Evolutionary conservation across 1,284 basidiomycete species (phyloP).

Genomic region (Rhodotorula sp.): DNA sequence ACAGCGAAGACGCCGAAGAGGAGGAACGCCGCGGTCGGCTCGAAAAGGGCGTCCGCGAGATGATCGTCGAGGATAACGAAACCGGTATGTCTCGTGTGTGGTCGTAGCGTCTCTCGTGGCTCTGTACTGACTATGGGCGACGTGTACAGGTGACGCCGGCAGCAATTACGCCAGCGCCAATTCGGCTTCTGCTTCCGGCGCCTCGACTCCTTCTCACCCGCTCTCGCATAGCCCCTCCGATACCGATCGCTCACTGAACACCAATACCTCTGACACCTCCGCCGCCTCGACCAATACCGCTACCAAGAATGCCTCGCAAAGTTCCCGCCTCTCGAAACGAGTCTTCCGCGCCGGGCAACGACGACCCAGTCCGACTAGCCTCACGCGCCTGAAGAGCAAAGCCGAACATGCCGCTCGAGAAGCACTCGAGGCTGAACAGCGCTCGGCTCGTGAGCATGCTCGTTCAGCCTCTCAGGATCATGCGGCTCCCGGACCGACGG

Average conservation of each 20-base stretch:
- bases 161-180: constrained; percentile 3
- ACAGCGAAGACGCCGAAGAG: constrained; percentile 28
- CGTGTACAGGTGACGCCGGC: not conserved
- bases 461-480: not conserved
- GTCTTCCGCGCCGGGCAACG: constrained; percentile 43
- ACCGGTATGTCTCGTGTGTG: constrained; percentile 18
- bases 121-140: not conserved
- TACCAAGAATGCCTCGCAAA: constrained; percentile 9
- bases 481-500: not conserved
- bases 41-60: constrained; percentile 30
- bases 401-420: constrained; percentile 23
- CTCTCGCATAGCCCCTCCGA: constrained; percentile 1
- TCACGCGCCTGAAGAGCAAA: constrained; percentile 31
- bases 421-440: constrained; percentile 23
- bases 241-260: constrained; percentile 8
- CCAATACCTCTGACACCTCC: not conserved
- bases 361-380: constrained; percentile 41
- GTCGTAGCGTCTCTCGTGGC: too few relatives aligned
- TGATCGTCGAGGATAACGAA: constrained; percentile 34
- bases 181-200: constrained; percentile 11
- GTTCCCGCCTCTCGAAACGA: constrained; percentile 29
- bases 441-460: not conserved
- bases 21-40: constrained; percentile 35
- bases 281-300: constrained; percentile 13
- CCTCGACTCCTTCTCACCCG: constrained; percentile 19